Conservation (phyloP, 2,329 filamentous ascomycete genomes). For the Cladosporium cucumerinum region DNA sequence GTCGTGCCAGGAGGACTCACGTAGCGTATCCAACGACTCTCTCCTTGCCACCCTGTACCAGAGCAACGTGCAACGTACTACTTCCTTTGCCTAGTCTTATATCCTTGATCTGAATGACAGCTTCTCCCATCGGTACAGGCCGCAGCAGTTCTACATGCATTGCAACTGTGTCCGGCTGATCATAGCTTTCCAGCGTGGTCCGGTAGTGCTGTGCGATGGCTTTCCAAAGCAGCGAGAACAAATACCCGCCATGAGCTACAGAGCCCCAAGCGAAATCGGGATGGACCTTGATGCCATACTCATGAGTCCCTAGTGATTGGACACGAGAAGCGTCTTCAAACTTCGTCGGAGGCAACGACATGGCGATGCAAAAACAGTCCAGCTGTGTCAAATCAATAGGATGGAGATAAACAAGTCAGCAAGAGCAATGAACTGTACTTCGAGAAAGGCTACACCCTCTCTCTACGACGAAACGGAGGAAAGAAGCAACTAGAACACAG, state of each 20-base stretch:
- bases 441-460: not conserved
- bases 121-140: constrained; percentile 18
- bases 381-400: not conserved
- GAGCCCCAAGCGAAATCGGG: constrained; percentile 19
- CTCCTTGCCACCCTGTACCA: constrained; percentile 12
- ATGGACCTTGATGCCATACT: constrained; percentile 19
- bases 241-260: constrained; percentile 23
- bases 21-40: constrained; percentile 12
- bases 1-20: not conserved
- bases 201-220: constrained; percentile 18
- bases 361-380: not conserved
- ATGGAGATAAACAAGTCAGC: not conserved
- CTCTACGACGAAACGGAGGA: not conserved
- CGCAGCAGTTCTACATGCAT: constrained; percentile 22
- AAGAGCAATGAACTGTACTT: not conserved
- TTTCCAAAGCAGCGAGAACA: constrained; percentile 18
- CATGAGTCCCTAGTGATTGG: constrained; percentile 15
- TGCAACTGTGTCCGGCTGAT: constrained; percentile 19
- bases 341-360: constrained; percentile 9
- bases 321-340: constrained; percentile 20
- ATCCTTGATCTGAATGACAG: constrained; percentile 13
- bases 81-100: constrained; percentile 13
- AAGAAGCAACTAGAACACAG: not conserved
- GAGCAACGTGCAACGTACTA: constrained; percentile 7
- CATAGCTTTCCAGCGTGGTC: constrained; percentile 16